Percentiles rank a stretch among this genome's conserved stretches.
phyloP scores from a whole-genome alignment of 2,329 filamentous ascomycete genomes.

The Cucurbitaria berberidis region DNA sequence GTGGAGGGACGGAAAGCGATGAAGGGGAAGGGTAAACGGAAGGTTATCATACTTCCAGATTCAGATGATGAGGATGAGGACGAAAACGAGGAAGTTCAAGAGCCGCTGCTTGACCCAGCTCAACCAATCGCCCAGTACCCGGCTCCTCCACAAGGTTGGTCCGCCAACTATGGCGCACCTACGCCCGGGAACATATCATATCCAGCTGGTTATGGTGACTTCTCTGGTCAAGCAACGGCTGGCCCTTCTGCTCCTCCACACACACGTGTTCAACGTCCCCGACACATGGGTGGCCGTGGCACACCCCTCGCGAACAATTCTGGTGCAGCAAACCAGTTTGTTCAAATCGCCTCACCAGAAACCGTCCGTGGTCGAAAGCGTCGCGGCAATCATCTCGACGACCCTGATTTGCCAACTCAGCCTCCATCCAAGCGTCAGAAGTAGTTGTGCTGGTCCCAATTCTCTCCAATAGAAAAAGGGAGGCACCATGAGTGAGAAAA shows the following conservation, averaged over 20 bases:
- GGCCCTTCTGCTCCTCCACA: background rate
- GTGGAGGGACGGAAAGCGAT: background rate
- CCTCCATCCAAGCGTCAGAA: background rate
- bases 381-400: background rate
- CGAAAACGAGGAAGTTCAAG: background rate
- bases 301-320: background rate
- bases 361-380: background rate
- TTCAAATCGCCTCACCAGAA: background rate
- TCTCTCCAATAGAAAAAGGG: background rate
- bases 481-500: no score
- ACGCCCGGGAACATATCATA: background rate
- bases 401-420: background rate
- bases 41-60: no score
- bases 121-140: no score
- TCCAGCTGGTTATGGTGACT: background rate
- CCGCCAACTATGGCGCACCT: no score
- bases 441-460: background rate
- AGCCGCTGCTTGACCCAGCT: background rate
- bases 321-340: background rate
- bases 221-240: background rate
- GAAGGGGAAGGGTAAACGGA: no score
- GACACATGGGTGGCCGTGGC: background rate
- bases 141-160: background rate
- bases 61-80: background rate
- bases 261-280: background rate